Percentiles rank a stretch among this genome's conserved stretches.
These are phyloP conservation scores for Boletus sp. DNA, from an alignment of 768 basidiomycete genomes.

Conservation along the genomic window DNA sequence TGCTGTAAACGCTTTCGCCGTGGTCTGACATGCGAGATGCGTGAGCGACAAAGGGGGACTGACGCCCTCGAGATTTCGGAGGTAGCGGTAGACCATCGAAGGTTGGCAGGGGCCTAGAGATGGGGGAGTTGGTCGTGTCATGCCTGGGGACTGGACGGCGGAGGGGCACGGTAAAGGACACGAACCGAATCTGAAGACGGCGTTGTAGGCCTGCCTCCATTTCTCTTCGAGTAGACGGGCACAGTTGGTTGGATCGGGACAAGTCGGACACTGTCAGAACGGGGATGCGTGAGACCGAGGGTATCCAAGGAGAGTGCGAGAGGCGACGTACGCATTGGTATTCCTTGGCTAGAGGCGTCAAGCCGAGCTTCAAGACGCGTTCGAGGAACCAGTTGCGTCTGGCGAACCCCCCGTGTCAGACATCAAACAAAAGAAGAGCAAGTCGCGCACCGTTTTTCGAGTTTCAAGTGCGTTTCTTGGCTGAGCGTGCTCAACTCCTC, in stretches of 20 bases:
- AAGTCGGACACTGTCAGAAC: constrained; percentile 65
- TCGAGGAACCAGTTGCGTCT: constrained; percentile 96
- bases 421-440: background rate
- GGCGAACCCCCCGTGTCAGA: background rate
- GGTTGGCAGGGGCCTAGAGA: constrained; percentile 76
- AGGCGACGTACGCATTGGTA: constrained; percentile 80
- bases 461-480: constrained; percentile 79
- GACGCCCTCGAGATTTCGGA: constrained; percentile 86
- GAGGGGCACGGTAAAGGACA: background rate
- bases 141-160: background rate
- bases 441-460: constrained; percentile 70
- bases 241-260: constrained; percentile 76
- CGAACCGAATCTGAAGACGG: constrained; percentile 82
- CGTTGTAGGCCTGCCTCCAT: constrained; percentile 85
- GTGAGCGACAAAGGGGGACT: constrained; percentile 85
- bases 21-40: constrained; percentile 84
- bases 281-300: background rate
- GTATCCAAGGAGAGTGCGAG: background rate
- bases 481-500: constrained; percentile 80
- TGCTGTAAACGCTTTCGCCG: constrained; percentile 86
- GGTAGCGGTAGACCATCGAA: constrained; percentile 89
- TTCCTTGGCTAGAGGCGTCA: constrained; percentile 86
- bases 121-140: background rate
- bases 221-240: constrained; percentile 89
- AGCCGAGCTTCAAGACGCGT: constrained; percentile 86